phyloP scores from a whole-genome alignment of 192 early-diverging fungal species.

The Coemansia sp. region DNA sequence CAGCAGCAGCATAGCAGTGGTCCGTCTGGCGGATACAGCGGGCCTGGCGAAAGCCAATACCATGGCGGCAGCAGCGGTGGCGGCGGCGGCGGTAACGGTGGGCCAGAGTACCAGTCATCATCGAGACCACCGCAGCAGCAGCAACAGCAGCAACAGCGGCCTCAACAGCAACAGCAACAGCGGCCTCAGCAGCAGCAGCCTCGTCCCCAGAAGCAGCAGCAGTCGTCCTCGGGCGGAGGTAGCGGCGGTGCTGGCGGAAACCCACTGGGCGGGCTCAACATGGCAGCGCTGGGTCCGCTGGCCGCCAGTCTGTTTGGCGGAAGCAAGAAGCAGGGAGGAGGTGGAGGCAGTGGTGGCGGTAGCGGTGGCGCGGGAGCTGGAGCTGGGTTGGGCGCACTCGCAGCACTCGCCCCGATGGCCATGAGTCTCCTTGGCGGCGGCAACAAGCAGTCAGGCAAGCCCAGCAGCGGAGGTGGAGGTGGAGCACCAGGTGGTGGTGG shows the following conservation, averaged over 20 bases:
- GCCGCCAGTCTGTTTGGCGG: constrained; percentile 37
- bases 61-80: background rate
- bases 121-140: constrained; percentile 6
- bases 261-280: constrained; percentile 38
- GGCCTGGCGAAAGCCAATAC: no score
- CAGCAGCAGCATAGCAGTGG: background rate
- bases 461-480: constrained; percentile 28
- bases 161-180: constrained; percentile 7
- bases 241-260: constrained; percentile 12
- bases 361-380: constrained; percentile 19
- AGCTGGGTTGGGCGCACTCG: constrained; percentile 41
- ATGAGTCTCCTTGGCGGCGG: constrained; percentile 38
- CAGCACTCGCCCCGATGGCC: constrained; percentile 42
- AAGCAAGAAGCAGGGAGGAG: constrained; percentile 11
- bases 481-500: constrained; percentile 1
- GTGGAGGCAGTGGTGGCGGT: constrained; percentile 9
- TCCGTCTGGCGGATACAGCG: background rate
- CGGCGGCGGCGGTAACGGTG: constrained; percentile 6
- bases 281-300: constrained; percentile 38
- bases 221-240: constrained; percentile 16
- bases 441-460: constrained; percentile 13
- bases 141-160: constrained; percentile 3
- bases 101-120: background rate
- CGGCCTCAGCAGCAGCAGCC: constrained; percentile 7
- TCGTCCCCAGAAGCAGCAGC: constrained; percentile 9